These are phyloP conservation scores for Penicillium antarcticum DNA, from an alignment of 495 filamentous ascomycete genomes.

Conservation along the genomic window DNA sequence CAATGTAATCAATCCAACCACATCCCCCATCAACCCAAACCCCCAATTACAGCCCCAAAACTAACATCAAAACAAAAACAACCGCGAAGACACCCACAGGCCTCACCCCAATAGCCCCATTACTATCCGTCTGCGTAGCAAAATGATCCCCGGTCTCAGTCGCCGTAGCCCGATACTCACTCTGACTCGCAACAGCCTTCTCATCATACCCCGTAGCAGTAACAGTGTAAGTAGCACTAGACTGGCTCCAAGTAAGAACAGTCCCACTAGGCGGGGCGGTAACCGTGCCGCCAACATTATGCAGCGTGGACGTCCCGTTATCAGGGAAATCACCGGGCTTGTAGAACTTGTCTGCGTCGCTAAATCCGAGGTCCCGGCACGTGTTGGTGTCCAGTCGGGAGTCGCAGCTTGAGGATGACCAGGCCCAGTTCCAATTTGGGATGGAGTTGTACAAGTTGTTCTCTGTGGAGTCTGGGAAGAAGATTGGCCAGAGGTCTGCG, in stretches of 20 bases:
- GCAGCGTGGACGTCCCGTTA: slow-evolving; percentile 20
- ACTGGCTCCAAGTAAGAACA: slow-evolving; percentile 25
- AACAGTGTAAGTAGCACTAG: slow-evolving; percentile 20
- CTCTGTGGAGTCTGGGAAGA: slow-evolving; percentile 20
- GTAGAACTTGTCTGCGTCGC: slow-evolving; percentile 24
- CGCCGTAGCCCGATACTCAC: slow-evolving; percentile 18
- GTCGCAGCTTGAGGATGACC: slow-evolving; percentile 24
- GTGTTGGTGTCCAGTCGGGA: background rate
- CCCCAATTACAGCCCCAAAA: slow-evolving; percentile 6
- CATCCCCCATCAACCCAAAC: background rate
- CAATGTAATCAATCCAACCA: too few species aligned
- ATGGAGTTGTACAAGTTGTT: slow-evolving; percentile 21
- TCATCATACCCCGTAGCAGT: slow-evolving; percentile 23
- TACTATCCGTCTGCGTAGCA: slow-evolving; percentile 12
- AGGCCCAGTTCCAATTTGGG: slow-evolving; percentile 21
- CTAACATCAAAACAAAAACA: slow-evolving; percentile 6
- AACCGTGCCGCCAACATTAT: slow-evolving; percentile 21
- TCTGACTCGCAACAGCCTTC: slow-evolving; percentile 21
- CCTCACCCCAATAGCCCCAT: slow-evolving; percentile 4
- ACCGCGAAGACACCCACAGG: slow-evolving; percentile 4
- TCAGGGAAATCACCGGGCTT: slow-evolving; percentile 18
- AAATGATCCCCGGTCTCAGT: slow-evolving; percentile 11
- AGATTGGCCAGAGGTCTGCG: slow-evolving; percentile 24
- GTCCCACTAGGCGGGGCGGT: slow-evolving; percentile 22
- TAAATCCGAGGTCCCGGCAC: slow-evolving; percentile 20